Conservation (phyloP, 208 protist species). For the Leishmania amazonensis region DNA sequence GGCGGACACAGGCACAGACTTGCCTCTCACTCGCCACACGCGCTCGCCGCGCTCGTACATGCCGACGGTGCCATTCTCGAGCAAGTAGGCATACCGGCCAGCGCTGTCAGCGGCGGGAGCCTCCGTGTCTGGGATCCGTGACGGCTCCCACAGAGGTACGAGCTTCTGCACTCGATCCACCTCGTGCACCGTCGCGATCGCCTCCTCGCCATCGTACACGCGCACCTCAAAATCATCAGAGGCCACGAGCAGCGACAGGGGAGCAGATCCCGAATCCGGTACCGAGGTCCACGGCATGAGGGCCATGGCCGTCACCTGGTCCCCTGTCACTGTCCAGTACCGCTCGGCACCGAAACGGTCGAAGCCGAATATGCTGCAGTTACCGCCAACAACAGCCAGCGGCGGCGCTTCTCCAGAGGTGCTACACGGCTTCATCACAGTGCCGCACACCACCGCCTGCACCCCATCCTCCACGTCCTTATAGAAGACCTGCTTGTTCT, state of each 20-base stretch:
- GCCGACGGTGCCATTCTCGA: conserved; percentile 94
- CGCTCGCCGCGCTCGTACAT: conserved; percentile 84
- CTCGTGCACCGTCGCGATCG: conserved; percentile 78
- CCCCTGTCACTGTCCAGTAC: conserved; percentile 95
- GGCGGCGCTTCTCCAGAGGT: conserved; percentile 18
- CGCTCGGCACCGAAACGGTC: conserved; percentile 86
- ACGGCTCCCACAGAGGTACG: conserved; percentile 27
- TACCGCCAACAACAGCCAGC: conserved; percentile 92
- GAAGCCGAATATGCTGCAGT: conserved; percentile 95
- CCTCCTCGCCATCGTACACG: conserved; percentile 90
- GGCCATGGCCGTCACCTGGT: conserved; percentile 89
- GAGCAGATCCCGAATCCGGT: not conserved
- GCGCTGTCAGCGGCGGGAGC: conserved; percentile 1
- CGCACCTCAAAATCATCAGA: conserved; percentile 95
- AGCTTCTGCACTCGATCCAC: conserved; percentile 81
- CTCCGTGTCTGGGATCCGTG: not conserved
- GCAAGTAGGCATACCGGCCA: conserved; percentile 87
- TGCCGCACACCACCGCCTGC: conserved; percentile 75
- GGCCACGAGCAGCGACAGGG: conserved; percentile 82
- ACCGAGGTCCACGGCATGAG: conserved; percentile 66
- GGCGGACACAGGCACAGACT: conserved; percentile 75
- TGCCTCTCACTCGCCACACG: conserved; percentile 90
- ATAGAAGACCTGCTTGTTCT: conserved; percentile 93
- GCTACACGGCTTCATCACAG: conserved; percentile 33
- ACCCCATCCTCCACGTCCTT: conserved; percentile 94